Evolutionary conservation across 345 rosid species (phyloP).

Genomic region (Euclidium syriacum): DNA sequence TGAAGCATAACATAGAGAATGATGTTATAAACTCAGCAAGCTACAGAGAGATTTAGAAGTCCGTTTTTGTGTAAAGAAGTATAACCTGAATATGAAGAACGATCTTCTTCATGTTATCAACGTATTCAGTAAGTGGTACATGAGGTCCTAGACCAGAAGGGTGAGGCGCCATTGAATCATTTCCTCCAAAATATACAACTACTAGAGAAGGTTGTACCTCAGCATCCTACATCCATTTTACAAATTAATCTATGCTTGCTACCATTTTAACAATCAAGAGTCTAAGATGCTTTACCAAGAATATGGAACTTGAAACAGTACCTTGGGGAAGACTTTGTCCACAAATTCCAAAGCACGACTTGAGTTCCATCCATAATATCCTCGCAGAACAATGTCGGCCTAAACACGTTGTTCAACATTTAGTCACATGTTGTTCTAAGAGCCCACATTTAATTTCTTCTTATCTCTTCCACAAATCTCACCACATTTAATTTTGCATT

Average conservation of each 20-base stretch:
- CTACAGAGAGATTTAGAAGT: neutral
- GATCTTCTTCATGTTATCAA: slow-evolving; percentile 80
- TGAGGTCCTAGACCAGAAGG: slow-evolving; percentile 93
- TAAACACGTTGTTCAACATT: slow-evolving; percentile 20
- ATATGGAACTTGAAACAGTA: slow-evolving; percentile 11
- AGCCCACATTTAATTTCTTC: slow-evolving; percentile 1
- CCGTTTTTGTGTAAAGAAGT: no score
- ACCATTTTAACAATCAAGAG: neutral
- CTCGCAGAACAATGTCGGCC: slow-evolving; percentile 88
- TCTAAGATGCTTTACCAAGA: neutral
- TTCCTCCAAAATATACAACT: slow-evolving; percentile 94
- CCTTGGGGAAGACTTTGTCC: slow-evolving; percentile 86
- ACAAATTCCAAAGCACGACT: slow-evolving; percentile 80
- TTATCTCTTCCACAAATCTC: neutral
- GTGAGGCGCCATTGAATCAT: slow-evolving; percentile 96
- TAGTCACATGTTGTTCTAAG: slow-evolving; percentile 1
- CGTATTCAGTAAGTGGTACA: slow-evolving; percentile 69
- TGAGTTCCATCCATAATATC: slow-evolving; percentile 94
- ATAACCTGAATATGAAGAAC: slow-evolving; percentile 78
- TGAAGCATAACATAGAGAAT: slow-evolving; percentile 25
- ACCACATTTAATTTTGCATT: slow-evolving; percentile 1
- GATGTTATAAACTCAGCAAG: neutral
- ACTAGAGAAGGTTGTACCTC: slow-evolving; percentile 68
- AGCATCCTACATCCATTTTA: slow-evolving; percentile 54
- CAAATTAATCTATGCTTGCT: neutral